Base-by-base conservation (phyloP, 176 grass and related monocot genomes). In the Oryza australiensis region DNA sequence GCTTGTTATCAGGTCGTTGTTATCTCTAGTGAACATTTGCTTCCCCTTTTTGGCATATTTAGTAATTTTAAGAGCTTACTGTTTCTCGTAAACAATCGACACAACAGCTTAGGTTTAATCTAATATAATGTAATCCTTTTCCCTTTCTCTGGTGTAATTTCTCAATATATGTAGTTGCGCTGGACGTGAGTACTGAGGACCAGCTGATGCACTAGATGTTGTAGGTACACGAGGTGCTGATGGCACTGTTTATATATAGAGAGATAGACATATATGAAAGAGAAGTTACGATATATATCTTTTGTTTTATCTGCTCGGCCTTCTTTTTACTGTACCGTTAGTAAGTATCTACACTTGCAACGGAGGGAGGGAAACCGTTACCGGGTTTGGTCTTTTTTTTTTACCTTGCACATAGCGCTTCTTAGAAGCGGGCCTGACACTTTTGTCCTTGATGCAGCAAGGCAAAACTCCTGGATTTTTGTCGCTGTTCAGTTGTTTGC, bases 141-240 rank as follows among this genome's bases (percentile, higher is more conserved):
- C 24, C 20, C 46, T 57, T 68, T 48, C 13, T 9, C 3, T 9
- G 32, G 22, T 60, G 55, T 24, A 11, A 60, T 60, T 10, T 11
- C 12, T 24, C 41, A 7, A n/a, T 26, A 70, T 51, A 72, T 41
- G 16, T 51, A 12, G 49, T 53, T 75, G 9, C 20, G 5, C 9
- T 64, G 12, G 51, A 62, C 74, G 7, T 59, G 13, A 26, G 10
- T 5, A 62, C n/a, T 8, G 5, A 20, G 48, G 48, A 51, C 74
- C 83, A 83, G 68, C 62, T 83, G 66, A 88, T 86, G 84, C 84
- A 89, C 81, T 95, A 87, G 92, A 88, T 90, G 84, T 81, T 82
- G 74, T 89, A 94, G 88, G 86, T 91, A 91, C 91, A 91, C 84
- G 88, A 89, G 62, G 84, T 95, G 88, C 81, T 86, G 73, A 85